phyloP scores from a whole-genome alignment of 2,329 filamentous ascomycete genomes.

The Diaporthe aspalathi region DNA sequence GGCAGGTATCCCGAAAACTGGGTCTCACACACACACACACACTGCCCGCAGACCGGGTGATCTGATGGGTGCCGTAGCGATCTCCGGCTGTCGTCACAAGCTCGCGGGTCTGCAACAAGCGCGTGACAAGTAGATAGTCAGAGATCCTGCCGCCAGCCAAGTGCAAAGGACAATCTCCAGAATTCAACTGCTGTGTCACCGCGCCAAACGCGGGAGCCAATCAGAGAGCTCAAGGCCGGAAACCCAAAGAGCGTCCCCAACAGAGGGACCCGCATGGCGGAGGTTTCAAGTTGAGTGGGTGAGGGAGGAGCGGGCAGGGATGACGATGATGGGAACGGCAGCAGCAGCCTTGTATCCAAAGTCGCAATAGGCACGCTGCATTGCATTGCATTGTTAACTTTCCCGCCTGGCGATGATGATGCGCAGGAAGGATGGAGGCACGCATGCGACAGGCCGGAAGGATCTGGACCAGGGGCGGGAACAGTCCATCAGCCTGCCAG shows the following conservation, averaged over 20 bases:
- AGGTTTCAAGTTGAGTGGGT: conserved; percentile 30
- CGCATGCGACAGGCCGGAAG: conserved; percentile 4
- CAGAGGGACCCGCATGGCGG: conserved; percentile 10
- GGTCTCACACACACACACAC: neutral
- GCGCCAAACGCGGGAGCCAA: conserved; percentile 16
- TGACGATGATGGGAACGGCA: neutral
- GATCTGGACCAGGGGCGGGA: neutral
- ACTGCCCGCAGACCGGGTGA: neutral
- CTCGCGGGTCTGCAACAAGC: neutral
- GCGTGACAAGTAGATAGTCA: neutral
- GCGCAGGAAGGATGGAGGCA: neutral
- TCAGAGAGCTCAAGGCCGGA: neutral
- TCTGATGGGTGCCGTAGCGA: neutral
- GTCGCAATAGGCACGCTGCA: conserved; percentile 22
- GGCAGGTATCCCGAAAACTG: neutral
- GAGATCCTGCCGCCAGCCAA: conserved; percentile 6
- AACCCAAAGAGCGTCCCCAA: neutral
- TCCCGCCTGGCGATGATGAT: neutral
- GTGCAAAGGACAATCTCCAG: conserved; percentile 3
- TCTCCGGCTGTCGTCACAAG: neutral
- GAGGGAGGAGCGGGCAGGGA: neutral
- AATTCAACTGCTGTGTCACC: conserved; percentile 21
- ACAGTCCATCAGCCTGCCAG: too few relatives aligned
- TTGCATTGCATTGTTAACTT: conserved; percentile 18
- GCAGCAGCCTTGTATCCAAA: conserved; percentile 15